phyloP scores from a whole-genome alignment of 805 yeast species.

The Candida ascalaphidarum region DNA sequence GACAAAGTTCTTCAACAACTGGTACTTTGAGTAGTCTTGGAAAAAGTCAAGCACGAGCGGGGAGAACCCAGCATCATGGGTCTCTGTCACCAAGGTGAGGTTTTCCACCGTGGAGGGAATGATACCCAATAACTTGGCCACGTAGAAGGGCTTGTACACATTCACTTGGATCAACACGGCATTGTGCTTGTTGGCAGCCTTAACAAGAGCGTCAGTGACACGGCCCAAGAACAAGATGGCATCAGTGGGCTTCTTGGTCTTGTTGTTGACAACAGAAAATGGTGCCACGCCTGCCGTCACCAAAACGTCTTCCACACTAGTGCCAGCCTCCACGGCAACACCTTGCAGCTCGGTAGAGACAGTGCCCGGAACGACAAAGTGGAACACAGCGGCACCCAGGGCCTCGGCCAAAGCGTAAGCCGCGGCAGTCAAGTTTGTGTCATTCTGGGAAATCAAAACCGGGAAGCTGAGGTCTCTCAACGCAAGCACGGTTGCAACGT shows the following conservation, averaged over 20 bases:
- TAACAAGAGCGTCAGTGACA: constrained; percentile 33
- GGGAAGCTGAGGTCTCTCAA: constrained; percentile 62
- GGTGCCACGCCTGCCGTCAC: constrained; percentile 16
- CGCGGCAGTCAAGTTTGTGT: constrained; percentile 44
- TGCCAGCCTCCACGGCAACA: neutral
- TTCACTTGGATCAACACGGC: constrained; percentile 49
- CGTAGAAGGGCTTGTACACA: constrained; percentile 66
- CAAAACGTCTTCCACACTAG: no score
- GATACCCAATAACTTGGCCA: constrained; percentile 37
- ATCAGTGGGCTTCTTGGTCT: constrained; percentile 27
- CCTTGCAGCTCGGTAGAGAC: neutral
- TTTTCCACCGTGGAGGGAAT: constrained; percentile 49
- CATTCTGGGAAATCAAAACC: constrained; percentile 57
- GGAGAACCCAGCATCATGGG: constrained; percentile 37
- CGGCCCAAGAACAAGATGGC: constrained; percentile 61
- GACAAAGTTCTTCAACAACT: constrained; percentile 35
- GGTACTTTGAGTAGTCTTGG: constrained; percentile 43
- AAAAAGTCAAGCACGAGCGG: constrained; percentile 74
- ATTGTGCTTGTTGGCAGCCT: constrained; percentile 25
- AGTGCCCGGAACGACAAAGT: constrained; percentile 50
- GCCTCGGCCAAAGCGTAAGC: constrained; percentile 50
- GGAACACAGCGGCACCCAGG: constrained; percentile 53
- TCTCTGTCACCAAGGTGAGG: constrained; percentile 61
- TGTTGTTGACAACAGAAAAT: constrained; percentile 20
- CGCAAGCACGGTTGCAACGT: constrained; percentile 62